Percentiles rank a stretch among this genome's conserved stretches.
These are phyloP conservation scores for Akanthomyces dipterigenus DNA, from an alignment of 2,329 filamentous ascomycete genomes.

Conservation along the genomic window DNA sequence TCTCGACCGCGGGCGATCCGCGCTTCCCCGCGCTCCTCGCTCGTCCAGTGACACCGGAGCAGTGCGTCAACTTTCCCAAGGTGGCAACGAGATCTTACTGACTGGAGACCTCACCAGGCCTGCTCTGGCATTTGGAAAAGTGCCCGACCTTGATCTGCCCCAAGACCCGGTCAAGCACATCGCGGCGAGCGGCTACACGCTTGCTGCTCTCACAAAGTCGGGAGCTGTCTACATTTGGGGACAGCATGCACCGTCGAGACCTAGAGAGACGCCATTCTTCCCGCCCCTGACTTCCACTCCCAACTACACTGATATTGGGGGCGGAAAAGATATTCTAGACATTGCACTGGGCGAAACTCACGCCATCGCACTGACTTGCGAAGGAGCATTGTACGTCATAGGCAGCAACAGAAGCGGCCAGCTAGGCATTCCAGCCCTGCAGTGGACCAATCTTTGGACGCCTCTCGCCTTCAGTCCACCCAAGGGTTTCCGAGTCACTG, in stretches of 20 bases:
- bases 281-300: conserved; percentile 27
- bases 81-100: neutral
- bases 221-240: conserved; percentile 59
- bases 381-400: conserved; percentile 45
- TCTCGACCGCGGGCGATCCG: conserved; percentile 51
- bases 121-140: conserved; percentile 36
- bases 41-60: conserved; percentile 34
- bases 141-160: conserved; percentile 42
- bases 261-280: conserved; percentile 28
- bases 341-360: conserved; percentile 53
- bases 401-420: conserved; percentile 55
- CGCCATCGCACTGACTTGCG: conserved; percentile 46
- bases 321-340: conserved; percentile 46
- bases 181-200: conserved; percentile 48
- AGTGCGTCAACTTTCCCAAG: conserved; percentile 21
- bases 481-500: conserved; percentile 24
- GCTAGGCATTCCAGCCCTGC: conserved; percentile 37
- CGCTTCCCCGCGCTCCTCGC: conserved; percentile 52
- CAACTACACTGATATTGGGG: conserved; percentile 39
- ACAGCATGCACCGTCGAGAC: conserved; percentile 17
- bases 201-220: conserved; percentile 51
- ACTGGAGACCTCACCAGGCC: conserved; percentile 25
- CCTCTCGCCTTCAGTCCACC: conserved; percentile 25
- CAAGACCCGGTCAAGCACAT: conserved; percentile 46
- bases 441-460: conserved; percentile 27